Evolutionary conservation across 257 asterid species (phyloP).

Genomic region (Solanum etuberosum): DNA sequence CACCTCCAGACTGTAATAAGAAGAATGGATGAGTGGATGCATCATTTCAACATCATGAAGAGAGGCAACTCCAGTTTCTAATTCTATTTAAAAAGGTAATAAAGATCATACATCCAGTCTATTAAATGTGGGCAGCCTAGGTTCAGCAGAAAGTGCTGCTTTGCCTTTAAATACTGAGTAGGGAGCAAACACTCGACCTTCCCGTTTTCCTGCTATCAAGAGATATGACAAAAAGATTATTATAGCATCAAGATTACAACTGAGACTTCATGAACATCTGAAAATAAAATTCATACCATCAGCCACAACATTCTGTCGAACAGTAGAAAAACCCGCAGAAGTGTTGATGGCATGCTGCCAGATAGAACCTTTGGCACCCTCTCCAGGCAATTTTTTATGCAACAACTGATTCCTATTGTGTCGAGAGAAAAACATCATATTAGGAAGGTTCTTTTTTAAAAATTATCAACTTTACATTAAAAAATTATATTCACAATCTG

Average conservation of each 20-base stretch:
- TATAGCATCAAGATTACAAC: constrained; percentile 1
- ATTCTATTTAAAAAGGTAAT: not conserved
- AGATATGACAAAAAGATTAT: not conserved
- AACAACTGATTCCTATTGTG: not conserved
- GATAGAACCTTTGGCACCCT: not conserved
- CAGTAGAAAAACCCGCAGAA: constrained; percentile 18
- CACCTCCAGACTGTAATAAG: constrained; percentile 48
- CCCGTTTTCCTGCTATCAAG: not conserved
- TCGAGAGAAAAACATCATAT: not conserved
- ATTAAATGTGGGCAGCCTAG: constrained; percentile 48
- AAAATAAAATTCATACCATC: constrained; percentile 21
- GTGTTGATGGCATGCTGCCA: not conserved
- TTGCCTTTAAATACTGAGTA: constrained; percentile 81
- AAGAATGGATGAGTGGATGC: not conserved
- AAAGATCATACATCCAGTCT: constrained; percentile 46
- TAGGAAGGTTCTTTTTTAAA: not conserved
- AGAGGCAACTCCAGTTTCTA: not conserved
- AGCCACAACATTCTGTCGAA: constrained; percentile 14
- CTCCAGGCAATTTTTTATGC: not conserved
- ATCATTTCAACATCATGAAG: not conserved
- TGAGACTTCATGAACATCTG: not conserved
- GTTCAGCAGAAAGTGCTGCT: constrained; percentile 73
- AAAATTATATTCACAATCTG: not conserved
- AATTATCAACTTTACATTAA: not conserved
- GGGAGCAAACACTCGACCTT: constrained; percentile 37